A percentile compares a stretch with the other conserved stretches of the same genome.
These are phyloP conservation scores for Amyloporia xantha DNA, from an alignment of 768 basidiomycete genomes.

Conservation along the genomic window DNA sequence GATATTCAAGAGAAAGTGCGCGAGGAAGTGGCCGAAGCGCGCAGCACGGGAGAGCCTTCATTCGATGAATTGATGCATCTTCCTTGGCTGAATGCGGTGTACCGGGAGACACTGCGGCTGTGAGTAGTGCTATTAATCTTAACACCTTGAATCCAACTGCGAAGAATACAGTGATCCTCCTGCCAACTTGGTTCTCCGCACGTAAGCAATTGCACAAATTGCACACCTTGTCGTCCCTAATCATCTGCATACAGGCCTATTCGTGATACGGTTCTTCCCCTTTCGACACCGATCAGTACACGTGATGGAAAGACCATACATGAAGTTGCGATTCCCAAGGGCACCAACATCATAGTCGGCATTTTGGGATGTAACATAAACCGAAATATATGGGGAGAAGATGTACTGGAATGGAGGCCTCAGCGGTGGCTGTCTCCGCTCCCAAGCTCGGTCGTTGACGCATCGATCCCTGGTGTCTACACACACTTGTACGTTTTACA, in stretches of 20 bases:
- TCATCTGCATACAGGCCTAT: conserved; percentile 7
- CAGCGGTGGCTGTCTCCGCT: conserved; percentile 31
- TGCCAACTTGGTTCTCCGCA: conserved; percentile 6
- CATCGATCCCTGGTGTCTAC: conserved; percentile 5
- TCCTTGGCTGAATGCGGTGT: conserved; percentile 25
- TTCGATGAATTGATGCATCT: conserved; percentile 21
- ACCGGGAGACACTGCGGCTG: conserved; percentile 20
- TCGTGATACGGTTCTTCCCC: conserved; percentile 37
- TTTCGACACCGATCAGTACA: neutral
- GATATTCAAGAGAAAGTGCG: conserved; percentile 12
- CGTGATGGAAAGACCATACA: conserved; percentile 3
- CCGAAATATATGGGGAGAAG: conserved; percentile 35
- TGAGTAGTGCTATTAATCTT: conserved; percentile 5
- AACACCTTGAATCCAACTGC: neutral
- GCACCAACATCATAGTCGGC: conserved; percentile 30
- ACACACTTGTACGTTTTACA: neutral
- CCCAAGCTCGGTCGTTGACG: conserved; percentile 1
- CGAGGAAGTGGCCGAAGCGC: conserved; percentile 3
- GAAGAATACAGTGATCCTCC: conserved; percentile 18
- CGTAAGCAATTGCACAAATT: conserved; percentile 4
- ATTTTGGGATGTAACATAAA: conserved; percentile 33
- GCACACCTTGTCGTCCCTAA: neutral
- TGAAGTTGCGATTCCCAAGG: conserved; percentile 29
- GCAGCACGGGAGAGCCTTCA: conserved; percentile 9
- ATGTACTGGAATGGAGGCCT: conserved; percentile 35